Base-by-base conservation (phyloP, 805 yeast genomes). In the Grigorovia jiainica region DNA sequence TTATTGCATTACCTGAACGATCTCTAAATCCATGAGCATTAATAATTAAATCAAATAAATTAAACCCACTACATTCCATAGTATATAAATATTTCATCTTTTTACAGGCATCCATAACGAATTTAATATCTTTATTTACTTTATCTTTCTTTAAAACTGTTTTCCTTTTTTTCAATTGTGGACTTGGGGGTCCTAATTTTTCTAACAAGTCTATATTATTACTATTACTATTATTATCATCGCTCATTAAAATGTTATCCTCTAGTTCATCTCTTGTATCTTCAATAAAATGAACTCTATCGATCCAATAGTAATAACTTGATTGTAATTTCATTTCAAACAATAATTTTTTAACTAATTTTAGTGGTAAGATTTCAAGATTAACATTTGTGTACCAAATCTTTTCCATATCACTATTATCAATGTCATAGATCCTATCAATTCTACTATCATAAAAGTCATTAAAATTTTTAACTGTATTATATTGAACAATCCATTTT, bases 21-120 rank as follows among this genome's bases (percentile, higher is more conserved):
- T 57, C 60, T 32, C 61, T 47, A 4, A 50, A 45, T 9, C 65
- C 64, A 34, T 58, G 62, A 10, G 51, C 45, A 42, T 60, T 60
- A 4, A 58, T 48, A 32, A 58, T 17, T 7, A 50, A 36, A 30
- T 53, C 58, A 40, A 49, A 58, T 17, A 59, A 27, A 3, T 20
- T 30, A 19, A 47, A 50, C 6, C 57, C 55, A 29, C 52, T 41
- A 5, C 52, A 51, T 6, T 40, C 29, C 6, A 60, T 27, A 19
- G 39, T 47, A 11, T 23, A 20, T 35, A 60, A 36, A 39, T 47
- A 47, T 27, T 49, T 53, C 56, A 60, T 50, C 8, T 38, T 13
- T 7, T 54, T 57, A 37, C 57, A 39, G 6, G 16, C 23, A 24
- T 41, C 24, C 2, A 31, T 34, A 1, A 43, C 30, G 10, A 36